phyloP scores from a whole-genome alignment of 2,329 filamentous ascomycete genomes.

The Sporothrix euskadiensis region DNA sequence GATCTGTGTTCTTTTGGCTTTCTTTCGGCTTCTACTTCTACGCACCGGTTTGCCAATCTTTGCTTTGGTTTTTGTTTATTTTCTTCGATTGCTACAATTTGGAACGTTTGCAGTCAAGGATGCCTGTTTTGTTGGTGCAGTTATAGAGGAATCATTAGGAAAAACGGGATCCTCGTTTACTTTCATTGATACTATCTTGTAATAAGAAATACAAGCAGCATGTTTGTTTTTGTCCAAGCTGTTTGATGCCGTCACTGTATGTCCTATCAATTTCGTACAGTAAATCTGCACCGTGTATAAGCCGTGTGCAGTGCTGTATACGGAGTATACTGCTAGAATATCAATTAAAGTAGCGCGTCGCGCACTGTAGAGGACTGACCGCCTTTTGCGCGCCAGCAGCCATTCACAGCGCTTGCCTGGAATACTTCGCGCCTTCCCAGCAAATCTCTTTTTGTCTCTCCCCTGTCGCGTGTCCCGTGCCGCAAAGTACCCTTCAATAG shows the following conservation, averaged over 20 bases:
- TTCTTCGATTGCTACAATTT: neutral
- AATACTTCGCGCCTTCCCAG: slow-evolving; percentile 25
- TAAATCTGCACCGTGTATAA: neutral
- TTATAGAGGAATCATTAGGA: neutral
- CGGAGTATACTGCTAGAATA: too few relatives aligned
- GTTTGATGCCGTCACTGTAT: neutral
- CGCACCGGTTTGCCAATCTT: neutral
- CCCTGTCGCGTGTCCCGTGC: slow-evolving; percentile 25
- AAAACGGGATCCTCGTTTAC: neutral
- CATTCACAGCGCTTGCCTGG: slow-evolving; percentile 8
- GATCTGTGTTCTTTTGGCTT: neutral
- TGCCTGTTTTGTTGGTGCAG: neutral
- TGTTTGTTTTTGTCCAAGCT: neutral
- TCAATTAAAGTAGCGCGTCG: neutral
- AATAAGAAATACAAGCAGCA: slow-evolving; percentile 17
- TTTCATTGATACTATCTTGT: slow-evolving; percentile 19
- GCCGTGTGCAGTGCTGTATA: neutral
- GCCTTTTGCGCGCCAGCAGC: slow-evolving; percentile 16
- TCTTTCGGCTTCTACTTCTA: neutral
- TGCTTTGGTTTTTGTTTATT: neutral
- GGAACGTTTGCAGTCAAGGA: neutral
- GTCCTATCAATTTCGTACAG: neutral
- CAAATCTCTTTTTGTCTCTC: slow-evolving; percentile 23
- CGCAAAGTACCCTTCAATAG: neutral
- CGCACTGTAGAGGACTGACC: slow-evolving; percentile 21